Base-by-base conservation (phyloP, 2,329 filamentous ascomycete genomes). In the Beauveria asiatica region DNA sequence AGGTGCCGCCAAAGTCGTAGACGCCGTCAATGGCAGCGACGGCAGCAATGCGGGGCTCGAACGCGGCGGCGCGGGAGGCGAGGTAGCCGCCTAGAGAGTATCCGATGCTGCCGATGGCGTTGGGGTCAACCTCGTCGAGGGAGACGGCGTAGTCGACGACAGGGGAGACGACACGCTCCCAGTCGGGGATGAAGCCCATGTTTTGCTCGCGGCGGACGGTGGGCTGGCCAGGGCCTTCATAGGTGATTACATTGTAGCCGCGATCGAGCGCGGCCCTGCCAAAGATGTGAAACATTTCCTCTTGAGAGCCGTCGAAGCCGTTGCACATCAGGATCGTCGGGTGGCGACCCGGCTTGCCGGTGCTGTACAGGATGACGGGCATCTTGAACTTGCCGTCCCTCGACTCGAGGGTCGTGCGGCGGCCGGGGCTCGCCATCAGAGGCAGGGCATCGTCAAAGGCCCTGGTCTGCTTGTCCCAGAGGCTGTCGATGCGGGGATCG, bases 141-240 rank as follows among this genome's bases (percentile, higher is more conserved):
- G 63, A 61, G 27, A 71, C 54, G 3, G 73, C 63, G 48, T 75
- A 72, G 65, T 79, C 75, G 3, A 79, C 65, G 2, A 78, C 66
- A 0, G 75, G 75, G 0, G 69, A 72, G 7, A 75, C 68, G 2
- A 74, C 75, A 11, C 66, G 66, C 64, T 77, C 74, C 76, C 76
- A 80, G 5, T 78, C 70, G 0, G 69, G 66, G 57, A 77, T 78
- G 65, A 80, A 80, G 2, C 76, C 76, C 0, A 77, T 54, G 11
- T 70, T 65, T 54, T 80, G 75, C 0, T 74, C 60, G 1, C 77
- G 73, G 9, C 73, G 70, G 2, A 76, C 72, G 1, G 68, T 72
- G 1, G 72, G 70, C 63, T 80, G 77, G 0, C 77, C 77, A 0
- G 77, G 77, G 0, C 78, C 78, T 59, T 80, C 78, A 57, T 75